Evolutionary conservation across 2,329 filamentous ascomycete genomes (phyloP), one percentile per base, ranked within the genome.

Genomic region (Niveomyces coronatus): DNA sequence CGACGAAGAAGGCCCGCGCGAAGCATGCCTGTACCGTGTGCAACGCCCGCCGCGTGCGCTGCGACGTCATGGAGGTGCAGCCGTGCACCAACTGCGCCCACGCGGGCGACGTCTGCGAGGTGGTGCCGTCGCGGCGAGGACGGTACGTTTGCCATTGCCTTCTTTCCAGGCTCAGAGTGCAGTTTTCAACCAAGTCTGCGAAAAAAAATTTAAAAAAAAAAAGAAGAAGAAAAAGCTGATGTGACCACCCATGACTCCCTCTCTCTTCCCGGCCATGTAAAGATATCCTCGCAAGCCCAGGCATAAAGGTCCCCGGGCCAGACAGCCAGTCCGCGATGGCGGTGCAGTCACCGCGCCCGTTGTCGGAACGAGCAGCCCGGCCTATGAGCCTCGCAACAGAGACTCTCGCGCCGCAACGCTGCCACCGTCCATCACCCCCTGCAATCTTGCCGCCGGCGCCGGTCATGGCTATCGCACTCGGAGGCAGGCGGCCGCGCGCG

Each of bases 11-110:
- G 36, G 50, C 50, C 19, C 51, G 56, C 19, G 57, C 57, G 6
- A 58, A 57, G 38, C 57, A 56, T 37, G 57, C 56, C 15, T 60
- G 57, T 40, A 52, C 53, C 31, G 46, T 52, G 31, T 60, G 57
- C 49, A 58, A 60, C 44, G 42, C 49, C 24, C 50, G 57, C 8
- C 49, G 57, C 9, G 54, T 60, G 29, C 51, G 49, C n/a, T 60
- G 57, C 47, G 52, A 60, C 44, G 56, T 60, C 31, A 58, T 48
- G 18, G 55, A 59, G 39, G 41, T 40, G 14, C 49, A 54, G 27
- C 57, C 57, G 10, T 60, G 57, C 44, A 41, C 49, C 15, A 60
- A 60, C 20, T 60, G 57, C 37, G 40, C 42, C 20, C 28, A 43
- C 6, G 47, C 53, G 3, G 47, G 50, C 3, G 48, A 42, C 3